phyloP scores from a whole-genome alignment of 139 green algal genomes.

The Gonium pectorale region DNA sequence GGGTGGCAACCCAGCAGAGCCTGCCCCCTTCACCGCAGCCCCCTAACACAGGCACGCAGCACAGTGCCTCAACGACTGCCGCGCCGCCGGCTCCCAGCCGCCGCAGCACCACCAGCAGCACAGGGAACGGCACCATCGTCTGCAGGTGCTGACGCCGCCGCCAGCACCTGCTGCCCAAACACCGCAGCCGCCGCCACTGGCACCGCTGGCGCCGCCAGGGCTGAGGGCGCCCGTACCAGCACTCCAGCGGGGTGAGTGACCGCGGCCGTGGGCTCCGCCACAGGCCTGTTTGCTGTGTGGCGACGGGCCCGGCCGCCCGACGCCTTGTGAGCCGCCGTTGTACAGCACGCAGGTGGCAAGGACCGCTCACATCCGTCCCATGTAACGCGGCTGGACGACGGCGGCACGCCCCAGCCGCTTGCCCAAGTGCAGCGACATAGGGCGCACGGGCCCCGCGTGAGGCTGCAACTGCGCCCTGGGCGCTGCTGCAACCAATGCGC shows the following conservation, averaged over 20 bases:
- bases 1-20: constrained; percentile 1
- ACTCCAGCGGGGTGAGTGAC: not conserved
- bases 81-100: not conserved
- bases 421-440: no score
- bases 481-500: not conserved
- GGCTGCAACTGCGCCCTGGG: no score
- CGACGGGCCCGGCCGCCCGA: no score
- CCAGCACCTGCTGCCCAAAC: constrained; percentile 4
- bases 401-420: no score
- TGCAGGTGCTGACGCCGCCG: not conserved
- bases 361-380: no score
- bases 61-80: constrained; percentile 1
- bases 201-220: constrained; percentile 1
- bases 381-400: no score
- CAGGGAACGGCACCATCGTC: not conserved
- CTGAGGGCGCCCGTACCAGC: constrained; percentile 2
- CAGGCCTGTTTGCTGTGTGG: not conserved
- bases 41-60: constrained; percentile 2
- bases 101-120: constrained; percentile 4
- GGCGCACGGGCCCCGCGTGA: no score
- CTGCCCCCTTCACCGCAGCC: not conserved
- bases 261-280: not conserved
- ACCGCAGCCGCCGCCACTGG: not conserved
- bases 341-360: no score
- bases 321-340: no score